Percentiles rank a stretch among this genome's conserved stretches.
phyloP scores from a whole-genome alignment of 345 rosid species.

The Viola odorata region DNA sequence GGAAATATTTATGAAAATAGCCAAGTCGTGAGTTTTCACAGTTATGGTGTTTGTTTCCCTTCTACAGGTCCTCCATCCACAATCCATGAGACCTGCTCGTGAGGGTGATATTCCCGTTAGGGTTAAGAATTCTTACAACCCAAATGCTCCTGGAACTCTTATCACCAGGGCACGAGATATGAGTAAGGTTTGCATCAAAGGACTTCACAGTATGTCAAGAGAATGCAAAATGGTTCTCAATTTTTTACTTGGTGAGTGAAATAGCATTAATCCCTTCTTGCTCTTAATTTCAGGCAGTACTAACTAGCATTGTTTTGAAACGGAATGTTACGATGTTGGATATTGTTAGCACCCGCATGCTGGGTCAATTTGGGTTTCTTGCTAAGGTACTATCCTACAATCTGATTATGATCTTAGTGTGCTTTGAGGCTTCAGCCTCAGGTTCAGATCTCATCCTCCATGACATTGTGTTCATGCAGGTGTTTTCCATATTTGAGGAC shows the following conservation, averaged over 20 bases:
- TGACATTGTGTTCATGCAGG: conserved; percentile 35
- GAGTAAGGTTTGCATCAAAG: conserved; percentile 63
- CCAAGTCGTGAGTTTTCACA: no score
- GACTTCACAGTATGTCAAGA: background rate
- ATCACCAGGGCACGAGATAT: conserved; percentile 81
- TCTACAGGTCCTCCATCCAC: conserved; percentile 91
- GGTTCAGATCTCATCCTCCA: conserved; percentile 1
- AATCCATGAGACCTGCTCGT: conserved; percentile 98
- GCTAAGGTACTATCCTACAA: conserved; percentile 56
- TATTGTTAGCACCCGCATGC: conserved; percentile 97
- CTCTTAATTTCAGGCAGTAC: conserved; percentile 59
- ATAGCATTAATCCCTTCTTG: conserved; percentile 12
- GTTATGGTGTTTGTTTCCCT: background rate
- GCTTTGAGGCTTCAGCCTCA: conserved; percentile 1
- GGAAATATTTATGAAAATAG: no score
- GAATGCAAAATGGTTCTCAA: conserved; percentile 1
- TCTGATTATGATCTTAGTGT: conserved; percentile 8
- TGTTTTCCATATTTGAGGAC: conserved; percentile 92
- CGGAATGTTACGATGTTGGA: conserved; percentile 98
- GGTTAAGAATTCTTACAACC: conserved; percentile 96
- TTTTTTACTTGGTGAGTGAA: background rate
- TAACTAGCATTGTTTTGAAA: conserved; percentile 96
- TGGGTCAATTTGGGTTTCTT: conserved; percentile 96
- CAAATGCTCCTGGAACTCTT: conserved; percentile 94
- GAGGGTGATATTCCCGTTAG: conserved; percentile 97